These are phyloP conservation scores for Calocybe gangraenosa DNA, from an alignment of 768 basidiomycete species.

Conservation along the genomic window DNA sequence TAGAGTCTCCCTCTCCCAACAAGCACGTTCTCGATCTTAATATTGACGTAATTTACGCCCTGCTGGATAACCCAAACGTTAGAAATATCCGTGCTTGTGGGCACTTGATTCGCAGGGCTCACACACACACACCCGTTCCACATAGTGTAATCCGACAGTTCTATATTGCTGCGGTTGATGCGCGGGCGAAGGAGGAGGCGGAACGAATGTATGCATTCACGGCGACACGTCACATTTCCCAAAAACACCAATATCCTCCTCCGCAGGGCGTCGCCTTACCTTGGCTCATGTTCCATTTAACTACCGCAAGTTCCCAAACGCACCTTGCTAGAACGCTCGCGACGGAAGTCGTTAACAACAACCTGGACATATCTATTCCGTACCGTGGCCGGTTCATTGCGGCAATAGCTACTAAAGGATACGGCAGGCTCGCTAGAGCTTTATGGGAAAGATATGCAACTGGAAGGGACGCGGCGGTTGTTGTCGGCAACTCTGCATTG, in stretches of 20 bases:
- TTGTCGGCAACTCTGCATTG: slow-evolving; percentile 41
- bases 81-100: slow-evolving; percentile 35
- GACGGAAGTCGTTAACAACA: slow-evolving; percentile 39
- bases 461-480: slow-evolving; percentile 33
- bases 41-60: slow-evolving; percentile 39
- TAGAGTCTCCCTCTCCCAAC: slow-evolving; percentile 17
- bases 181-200: slow-evolving; percentile 30
- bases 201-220: slow-evolving; percentile 44
- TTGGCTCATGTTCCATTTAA: slow-evolving; percentile 52
- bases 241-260: slow-evolving; percentile 39
- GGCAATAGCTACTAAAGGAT: slow-evolving; percentile 40
- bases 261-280: slow-evolving; percentile 42
- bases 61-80: slow-evolving; percentile 31
- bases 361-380: slow-evolving; percentile 36
- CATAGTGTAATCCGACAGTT: slow-evolving; percentile 40
- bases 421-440: slow-evolving; percentile 40
- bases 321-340: slow-evolving; percentile 48
- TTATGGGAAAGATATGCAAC: slow-evolving; percentile 56
- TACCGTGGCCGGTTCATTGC: slow-evolving; percentile 49
- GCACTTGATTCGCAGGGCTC: slow-evolving; percentile 36
- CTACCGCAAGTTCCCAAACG: slow-evolving; percentile 29
- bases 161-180: slow-evolving; percentile 35
- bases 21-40: slow-evolving; percentile 29
- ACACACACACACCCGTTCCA: slow-evolving; percentile 35
- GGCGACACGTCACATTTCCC: slow-evolving; percentile 26